A percentile compares a stretch with the other conserved stretches of the same genome.
Evolutionary conservation across 2,329 filamentous ascomycete genomes (phyloP).

Genomic region (Ceratocystis smalleyi): DNA sequence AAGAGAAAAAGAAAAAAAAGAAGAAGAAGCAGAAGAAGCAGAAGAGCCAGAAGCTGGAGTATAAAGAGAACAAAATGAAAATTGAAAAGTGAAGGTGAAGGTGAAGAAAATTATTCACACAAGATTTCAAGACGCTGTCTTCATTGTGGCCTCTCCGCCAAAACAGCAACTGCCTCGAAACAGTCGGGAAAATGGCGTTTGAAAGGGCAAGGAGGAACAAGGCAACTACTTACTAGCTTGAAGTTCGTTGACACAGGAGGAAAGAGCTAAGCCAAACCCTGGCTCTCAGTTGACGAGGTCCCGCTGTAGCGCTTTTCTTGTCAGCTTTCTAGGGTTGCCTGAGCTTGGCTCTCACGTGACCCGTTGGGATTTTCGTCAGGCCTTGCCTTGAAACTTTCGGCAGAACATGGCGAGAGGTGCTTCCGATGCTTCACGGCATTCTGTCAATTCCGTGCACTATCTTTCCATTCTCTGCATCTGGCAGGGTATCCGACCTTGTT

Average conservation of each 20-base stretch:
- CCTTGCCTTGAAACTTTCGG: not conserved
- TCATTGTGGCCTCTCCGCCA: constrained; percentile 4
- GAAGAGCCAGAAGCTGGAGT: not conserved
- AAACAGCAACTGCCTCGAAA: constrained; percentile 3
- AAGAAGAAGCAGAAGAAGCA: not conserved
- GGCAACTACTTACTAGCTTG: not conserved
- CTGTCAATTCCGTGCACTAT: not conserved
- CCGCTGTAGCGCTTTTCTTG: not conserved
- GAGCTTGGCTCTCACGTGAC: not conserved
- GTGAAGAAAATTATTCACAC: not conserved
- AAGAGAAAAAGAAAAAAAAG: not conserved
- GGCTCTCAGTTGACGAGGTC: not conserved
- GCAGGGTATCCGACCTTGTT: no score
- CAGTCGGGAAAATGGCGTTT: not conserved
- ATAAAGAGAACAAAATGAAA: not conserved
- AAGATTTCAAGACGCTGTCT: not conserved
- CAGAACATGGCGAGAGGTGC: not conserved
- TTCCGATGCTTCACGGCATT: not conserved
- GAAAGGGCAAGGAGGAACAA: not conserved
- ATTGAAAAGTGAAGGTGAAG: no score
- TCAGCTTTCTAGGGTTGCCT: not conserved
- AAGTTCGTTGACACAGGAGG: not conserved
- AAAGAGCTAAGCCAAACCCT: not conserved
- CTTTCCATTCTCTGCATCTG: not conserved
- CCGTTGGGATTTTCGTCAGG: not conserved